Evolutionary conservation across 106 monocot genomes (phyloP).

Genomic region (Acorus gramineus): DNA sequence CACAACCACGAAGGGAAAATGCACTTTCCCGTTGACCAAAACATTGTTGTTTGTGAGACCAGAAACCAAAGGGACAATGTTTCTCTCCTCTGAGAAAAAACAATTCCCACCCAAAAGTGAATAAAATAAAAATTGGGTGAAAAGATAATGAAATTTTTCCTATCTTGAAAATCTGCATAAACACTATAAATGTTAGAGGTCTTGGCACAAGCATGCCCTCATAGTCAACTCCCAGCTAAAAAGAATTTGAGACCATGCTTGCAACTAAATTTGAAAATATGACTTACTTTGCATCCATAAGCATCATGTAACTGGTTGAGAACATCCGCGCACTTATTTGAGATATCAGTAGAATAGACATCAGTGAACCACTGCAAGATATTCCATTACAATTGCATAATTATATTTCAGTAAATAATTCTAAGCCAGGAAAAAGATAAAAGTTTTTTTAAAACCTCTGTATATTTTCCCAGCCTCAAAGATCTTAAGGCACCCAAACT

Average conservation of each 20-base stretch:
- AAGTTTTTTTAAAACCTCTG: constrained; percentile 39
- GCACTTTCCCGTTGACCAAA: no score
- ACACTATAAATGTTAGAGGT: no score
- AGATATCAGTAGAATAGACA: constrained; percentile 68
- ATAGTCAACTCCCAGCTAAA: background rate
- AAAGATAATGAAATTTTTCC: no score
- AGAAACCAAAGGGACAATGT: no score
- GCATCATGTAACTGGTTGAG: constrained; percentile 56
- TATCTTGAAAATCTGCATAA: no score
- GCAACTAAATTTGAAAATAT: background rate
- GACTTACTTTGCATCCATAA: constrained; percentile 77
- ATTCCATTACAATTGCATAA: constrained; percentile 12
- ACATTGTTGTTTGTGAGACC: no score
- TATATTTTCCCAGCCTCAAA: constrained; percentile 77
- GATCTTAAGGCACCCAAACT: constrained; percentile 44
- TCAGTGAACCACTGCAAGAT: constrained; percentile 92
- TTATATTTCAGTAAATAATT: background rate
- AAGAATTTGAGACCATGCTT: background rate
- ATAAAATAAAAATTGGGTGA: no score
- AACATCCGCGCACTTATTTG: constrained; percentile 58
- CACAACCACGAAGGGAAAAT: no score
- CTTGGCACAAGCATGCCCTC: background rate
- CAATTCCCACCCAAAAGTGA: no score
- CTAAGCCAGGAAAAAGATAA: background rate
- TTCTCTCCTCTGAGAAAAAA: no score